Evolutionary conservation across 129 eudicot genomes (phyloP).

Genomic region (Helichrysum umbraculigerum): DNA sequence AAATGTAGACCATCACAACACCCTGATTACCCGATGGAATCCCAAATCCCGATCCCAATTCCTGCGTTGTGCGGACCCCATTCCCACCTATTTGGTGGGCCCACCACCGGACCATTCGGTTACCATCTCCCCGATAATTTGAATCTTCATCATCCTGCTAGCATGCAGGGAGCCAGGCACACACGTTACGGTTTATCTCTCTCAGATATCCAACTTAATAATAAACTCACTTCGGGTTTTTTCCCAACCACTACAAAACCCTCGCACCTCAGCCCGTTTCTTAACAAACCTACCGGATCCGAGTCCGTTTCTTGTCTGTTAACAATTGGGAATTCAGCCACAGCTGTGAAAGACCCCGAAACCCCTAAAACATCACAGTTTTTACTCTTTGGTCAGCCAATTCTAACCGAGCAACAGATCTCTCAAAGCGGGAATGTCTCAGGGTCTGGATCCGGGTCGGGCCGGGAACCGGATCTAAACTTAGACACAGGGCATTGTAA

Average conservation of each 20-base stretch:
- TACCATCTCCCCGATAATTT: constrained; percentile 64
- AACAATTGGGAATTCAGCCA: constrained; percentile 58
- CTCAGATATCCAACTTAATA: constrained; percentile 70
- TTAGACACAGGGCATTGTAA: constrained; percentile 77
- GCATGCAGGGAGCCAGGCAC: constrained; percentile 99
- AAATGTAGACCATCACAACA: constrained; percentile 68
- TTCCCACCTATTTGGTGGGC: constrained; percentile 57
- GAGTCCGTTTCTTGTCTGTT: constrained; percentile 78
- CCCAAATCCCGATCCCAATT: constrained; percentile 52
- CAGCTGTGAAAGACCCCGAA: constrained; percentile 42
- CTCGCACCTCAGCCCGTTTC: constrained; percentile 26
- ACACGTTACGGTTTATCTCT: constrained; percentile 75
- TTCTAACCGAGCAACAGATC: constrained; percentile 76
- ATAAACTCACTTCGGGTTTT: constrained; percentile 54
- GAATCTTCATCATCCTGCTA: constrained; percentile 75
- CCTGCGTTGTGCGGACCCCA: constrained; percentile 52
- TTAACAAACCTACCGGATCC: constrained; percentile 38
- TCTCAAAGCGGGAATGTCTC: constrained; percentile 47
- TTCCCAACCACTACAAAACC: constrained; percentile 48
- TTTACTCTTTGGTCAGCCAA: constrained; percentile 80
- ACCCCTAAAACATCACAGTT: constrained; percentile 51
- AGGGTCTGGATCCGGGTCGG: constrained; percentile 32
- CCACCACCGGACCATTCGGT: constrained; percentile 58
- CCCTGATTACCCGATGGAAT: constrained; percentile 66
- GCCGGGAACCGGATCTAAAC: constrained; percentile 38